Conservation (phyloP, 78 protist species). For the Dictyostelium brefeldianum region DNA sequence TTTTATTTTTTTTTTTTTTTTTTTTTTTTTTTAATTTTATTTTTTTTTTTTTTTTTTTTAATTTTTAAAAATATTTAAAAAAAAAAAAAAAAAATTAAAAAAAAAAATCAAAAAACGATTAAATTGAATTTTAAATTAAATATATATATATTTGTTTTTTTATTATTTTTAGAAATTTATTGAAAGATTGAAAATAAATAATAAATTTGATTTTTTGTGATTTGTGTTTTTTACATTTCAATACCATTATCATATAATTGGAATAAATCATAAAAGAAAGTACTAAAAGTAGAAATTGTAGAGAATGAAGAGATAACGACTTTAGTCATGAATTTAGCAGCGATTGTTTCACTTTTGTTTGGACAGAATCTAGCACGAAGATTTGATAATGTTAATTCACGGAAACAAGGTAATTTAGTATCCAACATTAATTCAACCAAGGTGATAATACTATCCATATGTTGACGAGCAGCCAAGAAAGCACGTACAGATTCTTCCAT, state of each 20-base stretch:
- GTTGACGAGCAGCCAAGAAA: slow-evolving; percentile 90
- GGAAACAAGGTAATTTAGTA: slow-evolving; percentile 91
- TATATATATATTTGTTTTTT: too few relatives aligned
- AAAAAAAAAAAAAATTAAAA: too few relatives aligned
- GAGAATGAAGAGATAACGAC: slow-evolving; percentile 81
- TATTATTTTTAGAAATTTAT: too few relatives aligned
- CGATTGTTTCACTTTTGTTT: slow-evolving; percentile 78
- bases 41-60: too few relatives aligned
- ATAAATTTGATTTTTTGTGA: too few relatives aligned
- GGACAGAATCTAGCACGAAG: slow-evolving; percentile 87
- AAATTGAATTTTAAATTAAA: too few relatives aligned
- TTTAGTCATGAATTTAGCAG: slow-evolving; percentile 88
- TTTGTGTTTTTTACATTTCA: slow-evolving; percentile 81
- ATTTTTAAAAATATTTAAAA: too few relatives aligned
- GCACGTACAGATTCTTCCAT: slow-evolving; percentile 87
- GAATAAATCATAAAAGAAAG: slow-evolving; percentile 88
- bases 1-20: too few relatives aligned
- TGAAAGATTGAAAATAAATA: too few relatives aligned
- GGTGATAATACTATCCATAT: slow-evolving; percentile 83
- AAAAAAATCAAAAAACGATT: too few relatives aligned
- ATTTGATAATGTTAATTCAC: slow-evolving; percentile 79
- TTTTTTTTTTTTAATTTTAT: too few relatives aligned
- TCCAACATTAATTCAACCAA: slow-evolving; percentile 90
- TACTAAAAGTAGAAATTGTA: slow-evolving; percentile 61
- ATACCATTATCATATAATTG: slow-evolving; percentile 89